Base-by-base conservation (phyloP, 805 yeast species). In the Sugiyamaella lignohabitans region DNA sequence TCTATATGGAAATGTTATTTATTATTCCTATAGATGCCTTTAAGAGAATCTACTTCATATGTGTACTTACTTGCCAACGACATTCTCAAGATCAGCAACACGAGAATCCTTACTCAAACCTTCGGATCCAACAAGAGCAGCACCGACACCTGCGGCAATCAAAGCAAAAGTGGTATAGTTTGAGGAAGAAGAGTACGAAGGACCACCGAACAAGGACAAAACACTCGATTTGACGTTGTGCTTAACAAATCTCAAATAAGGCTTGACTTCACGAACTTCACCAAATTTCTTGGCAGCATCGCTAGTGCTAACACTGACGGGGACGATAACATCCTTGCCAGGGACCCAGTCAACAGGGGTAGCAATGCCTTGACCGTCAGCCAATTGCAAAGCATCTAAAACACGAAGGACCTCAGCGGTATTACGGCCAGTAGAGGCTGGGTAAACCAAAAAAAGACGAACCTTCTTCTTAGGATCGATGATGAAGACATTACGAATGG, bases 341-440 rank as follows among this genome's bases (percentile, higher is more conserved):
- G 76, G 80, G 49, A 73, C 75, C 97, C 97, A 88, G 78, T 89
- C 80, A 63, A 86, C 84, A 51, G 96, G 96, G 39, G 96, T 88
- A 52, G 86, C 93, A 55, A 88, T 77, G 61, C 91, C 86, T 69
- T 78, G 72, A 63, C 77, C 74, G 69, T 89, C 96, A 59, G 60
- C 48, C 55, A 78, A 69, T 73, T 87, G 96, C 66, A 88, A 73
- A 46, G 95, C 84, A 65, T 87, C 96, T 54, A 88, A 71, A 48
- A 84, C 95, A 72, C 97, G 84, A 67, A 89, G 74, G 32, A 88
- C 91, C 74, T 88, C 97, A 49, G 85, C 78, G 52, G 95, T 78
- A 80, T 89, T 88, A 76, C 97, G 84, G 65, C 97, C 97, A 52
- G 86, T 81, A 40, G 95, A 83, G 50, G 96, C 93, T 49, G 97